Evolutionary conservation across 768 basidiomycete species (phyloP).

Genomic region (Russula emetica): DNA sequence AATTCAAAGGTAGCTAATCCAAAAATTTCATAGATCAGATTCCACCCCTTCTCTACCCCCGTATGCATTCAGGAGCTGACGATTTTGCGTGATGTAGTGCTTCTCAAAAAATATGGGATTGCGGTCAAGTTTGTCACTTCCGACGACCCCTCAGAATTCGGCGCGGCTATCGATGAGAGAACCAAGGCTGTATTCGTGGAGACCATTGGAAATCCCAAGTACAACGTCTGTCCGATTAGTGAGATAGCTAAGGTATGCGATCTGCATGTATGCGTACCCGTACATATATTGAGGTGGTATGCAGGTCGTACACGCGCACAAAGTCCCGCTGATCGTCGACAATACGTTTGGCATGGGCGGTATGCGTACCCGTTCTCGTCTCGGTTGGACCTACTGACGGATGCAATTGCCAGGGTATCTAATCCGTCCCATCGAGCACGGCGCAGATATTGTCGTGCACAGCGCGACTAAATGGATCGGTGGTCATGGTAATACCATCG

Average conservation of each 20-base stretch:
- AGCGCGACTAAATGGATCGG: slow-evolving; percentile 86
- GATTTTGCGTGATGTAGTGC: slow-evolving; percentile 38
- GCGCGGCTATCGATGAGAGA: slow-evolving; percentile 65
- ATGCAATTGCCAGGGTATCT: slow-evolving; percentile 44
- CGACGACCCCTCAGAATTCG: slow-evolving; percentile 53
- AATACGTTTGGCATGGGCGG: slow-evolving; percentile 76
- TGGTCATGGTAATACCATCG: slow-evolving; percentile 76
- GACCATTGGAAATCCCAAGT: slow-evolving; percentile 77
- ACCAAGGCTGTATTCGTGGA: slow-evolving; percentile 77
- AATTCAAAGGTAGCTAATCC: slow-evolving; percentile 52
- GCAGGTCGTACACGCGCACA: slow-evolving; percentile 64
- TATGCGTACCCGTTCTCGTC: slow-evolving; percentile 7
- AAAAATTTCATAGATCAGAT: neutral
- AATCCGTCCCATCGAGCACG: slow-evolving; percentile 62
- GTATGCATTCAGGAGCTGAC: neutral
- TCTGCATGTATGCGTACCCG: neutral
- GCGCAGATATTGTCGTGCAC: slow-evolving; percentile 77
- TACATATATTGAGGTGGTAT: neutral
- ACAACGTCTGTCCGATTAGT: slow-evolving; percentile 59
- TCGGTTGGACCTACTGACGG: neutral
- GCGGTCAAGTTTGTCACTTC: slow-evolving; percentile 58
- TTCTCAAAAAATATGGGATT: slow-evolving; percentile 66
- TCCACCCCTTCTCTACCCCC: neutral
- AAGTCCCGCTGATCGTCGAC: slow-evolving; percentile 76
- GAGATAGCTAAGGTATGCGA: slow-evolving; percentile 59